Base-by-base conservation (phyloP, 140 eudicot genomes). In the Eryngium alpinum region DNA sequence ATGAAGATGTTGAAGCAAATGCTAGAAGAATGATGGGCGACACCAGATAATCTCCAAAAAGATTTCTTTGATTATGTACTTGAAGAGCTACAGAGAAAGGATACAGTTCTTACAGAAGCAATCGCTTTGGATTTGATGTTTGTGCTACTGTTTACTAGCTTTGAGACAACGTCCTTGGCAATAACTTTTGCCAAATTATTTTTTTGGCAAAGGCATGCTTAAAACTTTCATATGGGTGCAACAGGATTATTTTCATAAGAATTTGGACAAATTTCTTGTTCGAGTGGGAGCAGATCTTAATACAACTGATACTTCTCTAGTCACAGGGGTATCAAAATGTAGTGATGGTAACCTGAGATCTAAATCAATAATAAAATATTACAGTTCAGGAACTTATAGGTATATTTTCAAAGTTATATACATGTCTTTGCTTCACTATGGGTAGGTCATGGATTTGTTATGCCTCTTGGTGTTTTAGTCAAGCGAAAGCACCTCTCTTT, bases 381-480 rank as follows among this genome's bases (percentile, higher is more conserved):
- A 69, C 89, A 46, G 83, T 90, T 70, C 96, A 93, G 84, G 98
- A 90, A 84, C 92, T 96, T 84, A 88, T 90, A 75, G 99, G 99
- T 72, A 86, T 90, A 72, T 77, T 91, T 79, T 83, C 90, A 80
- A 93, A 93, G 84, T 85, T 89, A 52, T 88, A 98, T 31, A 82
- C 98, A 27, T 81, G 74, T 65, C 96, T 96, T 73, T 96, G 97
- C 84, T 96, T 97, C 66, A 78, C 87, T 69, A 86, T 96, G 96
- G 96, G 96, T 4, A 96, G 91, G 80, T 87, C 99, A 69, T 96
- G 99, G 99, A 93, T 96, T 77, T 83, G 89, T 60, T 96, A 93
- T 90, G 99, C 97, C 65, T 90, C 98, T 70, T 96, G 99, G 99
- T 96, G 99, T 82, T 96, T 84, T 86, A 72, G 62, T 80, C 98